A percentile compares a stretch with the other conserved stretches of the same genome.
phyloP scores from a whole-genome alignment of 1,139 yeast species.

The Suhomyces yuchorum region DNA sequence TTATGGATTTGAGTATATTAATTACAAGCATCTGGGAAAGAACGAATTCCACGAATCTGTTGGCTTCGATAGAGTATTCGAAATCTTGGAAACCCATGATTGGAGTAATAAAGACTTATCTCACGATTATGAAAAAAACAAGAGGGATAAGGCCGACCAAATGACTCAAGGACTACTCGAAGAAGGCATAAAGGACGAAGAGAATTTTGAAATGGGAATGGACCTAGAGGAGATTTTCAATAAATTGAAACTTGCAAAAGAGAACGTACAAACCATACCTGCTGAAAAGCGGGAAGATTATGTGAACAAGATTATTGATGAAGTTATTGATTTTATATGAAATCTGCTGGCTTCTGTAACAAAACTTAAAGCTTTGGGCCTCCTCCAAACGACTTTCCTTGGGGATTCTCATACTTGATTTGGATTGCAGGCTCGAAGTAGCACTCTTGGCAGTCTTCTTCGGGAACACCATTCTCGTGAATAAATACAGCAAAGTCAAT shows the following conservation, averaged over 20 bases:
- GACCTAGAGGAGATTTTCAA: constrained; percentile 33
- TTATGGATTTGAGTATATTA: constrained; percentile 37
- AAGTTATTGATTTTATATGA: constrained; percentile 40
- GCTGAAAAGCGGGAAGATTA: constrained; percentile 31
- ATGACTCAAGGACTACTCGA: constrained; percentile 34
- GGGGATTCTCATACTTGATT: constrained; percentile 30
- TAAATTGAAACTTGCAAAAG: constrained; percentile 36
- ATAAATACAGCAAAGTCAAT: constrained; percentile 85
- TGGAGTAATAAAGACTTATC: constrained; percentile 33
- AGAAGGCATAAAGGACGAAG: background rate
- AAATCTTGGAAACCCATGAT: constrained; percentile 43
- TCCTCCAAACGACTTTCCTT: background rate
- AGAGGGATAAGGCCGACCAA: constrained; percentile 24
- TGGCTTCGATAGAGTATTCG: constrained; percentile 33
- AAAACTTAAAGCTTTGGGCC: background rate
- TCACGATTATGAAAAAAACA: constrained; percentile 20
- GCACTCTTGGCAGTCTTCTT: constrained; percentile 83
- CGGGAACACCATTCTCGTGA: constrained; percentile 76
- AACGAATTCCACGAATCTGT: constrained; percentile 21
- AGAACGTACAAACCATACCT: constrained; percentile 26
- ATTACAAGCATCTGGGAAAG: constrained; percentile 20
- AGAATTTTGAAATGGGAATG: constrained; percentile 11
- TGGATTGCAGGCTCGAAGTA: constrained; percentile 62
- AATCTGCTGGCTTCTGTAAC: background rate
- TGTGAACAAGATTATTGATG: constrained; percentile 38